Evolutionary conservation across 2,329 filamentous ascomycete species (phyloP), one percentile per base, ranked within the genome.

Genomic region (Apiospora kogelbergensis): DNA sequence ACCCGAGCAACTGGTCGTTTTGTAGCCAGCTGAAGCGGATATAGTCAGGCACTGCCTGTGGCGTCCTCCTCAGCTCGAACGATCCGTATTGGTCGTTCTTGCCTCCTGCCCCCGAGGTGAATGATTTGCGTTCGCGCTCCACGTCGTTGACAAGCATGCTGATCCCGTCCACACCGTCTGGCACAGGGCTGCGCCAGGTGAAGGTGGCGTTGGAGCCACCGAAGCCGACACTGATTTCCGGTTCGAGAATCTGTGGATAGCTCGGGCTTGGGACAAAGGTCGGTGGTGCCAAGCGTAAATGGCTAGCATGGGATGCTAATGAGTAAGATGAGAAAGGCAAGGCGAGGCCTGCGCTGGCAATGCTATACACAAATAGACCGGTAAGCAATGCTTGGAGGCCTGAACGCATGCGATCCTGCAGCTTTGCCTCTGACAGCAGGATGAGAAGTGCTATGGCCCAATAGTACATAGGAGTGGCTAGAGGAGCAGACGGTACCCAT

Each of bases 291-390:
- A 13, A n/a, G 22, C n/a, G 30, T 9, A 20, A 10, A 37, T n/a
- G 33, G 3, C 11, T 26, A 6, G 11, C 2, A 65, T 17, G 44
- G 7, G 17, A 24, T 63, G 20, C 53, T 30, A n/a, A n/a, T 22
- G 64, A 13, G 17, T n/a, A 17, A 17, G 69, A 63, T 1, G 67
- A 53, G 33, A 67, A 68, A 20, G 63, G 37, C 7, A 68, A 44
- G 20, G 60, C 63, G 2, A 69, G 57, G 9, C 69, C 37, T 30
- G 68, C 57, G 11, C 30, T 42, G 5, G 60, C 46, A n/a, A 91
- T 85, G n/a, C 92, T 92, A 74, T 94, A 93, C 78, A 94, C 87
- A 76, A 94, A 94, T 0, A 94, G 82, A 1, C 92, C 92, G 9
- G 94, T 81, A 0, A 94, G 83, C 20, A 94, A 79, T 2, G 92